Base-by-base conservation (phyloP, 2,329 filamentous ascomycete genomes). In the Clonostachys rosea region DNA sequence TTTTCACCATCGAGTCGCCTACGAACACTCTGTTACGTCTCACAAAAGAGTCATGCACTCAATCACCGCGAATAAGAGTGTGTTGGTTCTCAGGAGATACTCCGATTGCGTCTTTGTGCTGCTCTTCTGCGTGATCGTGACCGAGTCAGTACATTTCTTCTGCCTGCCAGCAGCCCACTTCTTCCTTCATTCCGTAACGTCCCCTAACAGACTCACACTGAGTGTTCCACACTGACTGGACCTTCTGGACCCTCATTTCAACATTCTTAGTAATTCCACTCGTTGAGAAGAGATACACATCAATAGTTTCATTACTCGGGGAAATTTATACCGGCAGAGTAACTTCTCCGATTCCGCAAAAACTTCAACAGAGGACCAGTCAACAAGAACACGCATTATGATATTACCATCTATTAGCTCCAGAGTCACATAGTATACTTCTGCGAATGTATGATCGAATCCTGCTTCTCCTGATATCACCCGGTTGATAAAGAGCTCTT, bases 331-430 rank as follows among this genome's bases (percentile, higher is more conserved):
- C 37, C 11, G 37, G 41, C 45, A 46, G 11, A 10, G 18, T 18
- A 16, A 17, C 24, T 14, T 46, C 45, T 18, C 45, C 45, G 16
- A 20, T 7, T 40, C 45, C 5, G 37, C 45, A 42, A 46, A 46
- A 14, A 46, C 45, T 16, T 46, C 45, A 16, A 46, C 45, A 34
- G 45, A 46, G 37, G 37, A 42, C 45, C 45, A 46, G 45, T 46
- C 45, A 34, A 46, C 45, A 18, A 46, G 45, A 14, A 42, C 45
- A 13, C 45, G 45, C 35, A 46, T 42, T 2, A 6, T 46, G 37
- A 46, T 20, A n/a, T 34, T 46, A 24, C 45, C 45, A 13, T 46
- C 37, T 13, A 18, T 35, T 8, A 40, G 12, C 8, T 20, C 12
- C 18, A 46, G 45, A 12, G 45, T 37, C 12, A 40, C 36, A 11